Base-by-base conservation (phyloP, 2,329 filamentous ascomycete genomes). In the Colletotrichum godetiae region DNA sequence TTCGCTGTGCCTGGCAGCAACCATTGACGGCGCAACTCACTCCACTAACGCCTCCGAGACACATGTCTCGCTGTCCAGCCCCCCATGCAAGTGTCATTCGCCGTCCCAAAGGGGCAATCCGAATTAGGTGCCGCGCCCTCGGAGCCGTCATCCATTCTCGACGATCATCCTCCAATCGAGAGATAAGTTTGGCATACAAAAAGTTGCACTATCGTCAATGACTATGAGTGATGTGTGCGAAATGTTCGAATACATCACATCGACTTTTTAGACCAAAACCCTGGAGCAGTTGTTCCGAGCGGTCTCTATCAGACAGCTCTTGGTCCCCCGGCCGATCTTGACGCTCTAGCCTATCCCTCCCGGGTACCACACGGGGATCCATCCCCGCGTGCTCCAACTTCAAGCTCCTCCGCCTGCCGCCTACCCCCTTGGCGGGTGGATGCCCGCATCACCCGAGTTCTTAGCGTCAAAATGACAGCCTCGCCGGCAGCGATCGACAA, bases 381-480 rank as follows among this genome's bases (percentile, higher is more conserved):
- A 68, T 61, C 33, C 58, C 66, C 65, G 49, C 64, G 58, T 58
- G 58, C 69, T 60, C 24, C 58, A 53, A 60, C 27, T 33, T 24
- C 42, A 52, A 63, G 60, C 60, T 63, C 60, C 42, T 53, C 42
- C 49, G 53, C 42, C 42, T 46, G 42, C 42, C 19, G 42, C 19
- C 49, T 49, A 58, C 65, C 57, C 57, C 52, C 37, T 58, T 68
- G 57, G 52, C 59, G 53, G 53, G 69, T 59, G 69, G 65, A 59
- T 72, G 66, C 66, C 66, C 69, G 66, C 69, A 64, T 63, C 59
- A 64, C 69, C 66, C 66, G 69, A 72, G 59, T 66, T 64, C 69
- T 35, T 72, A 72, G 69, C 69, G 66, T n/a, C 59, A 27, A 72
- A 69, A 58, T 63, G 65, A 62, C 58, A 72, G 58, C 69, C 69